Evolutionary conservation across 139 green algal species (phyloP).

Genomic region (Coelastrella sp.): DNA sequence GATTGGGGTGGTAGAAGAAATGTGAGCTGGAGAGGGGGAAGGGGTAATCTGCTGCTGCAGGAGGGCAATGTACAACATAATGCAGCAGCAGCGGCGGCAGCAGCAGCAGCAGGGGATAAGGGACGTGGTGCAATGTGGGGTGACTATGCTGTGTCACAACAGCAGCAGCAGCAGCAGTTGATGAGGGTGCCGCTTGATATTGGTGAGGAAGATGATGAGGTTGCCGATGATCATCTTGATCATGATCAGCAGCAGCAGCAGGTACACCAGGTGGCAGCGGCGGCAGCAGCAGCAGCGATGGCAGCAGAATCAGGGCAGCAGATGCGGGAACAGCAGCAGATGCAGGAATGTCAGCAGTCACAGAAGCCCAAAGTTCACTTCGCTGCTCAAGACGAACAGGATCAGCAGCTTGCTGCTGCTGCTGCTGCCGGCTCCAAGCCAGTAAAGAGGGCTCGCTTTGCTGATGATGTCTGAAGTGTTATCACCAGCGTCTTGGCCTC

Average conservation of each 20-base stretch:
- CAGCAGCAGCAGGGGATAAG: constrained; percentile 21
- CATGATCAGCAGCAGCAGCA: constrained; percentile 16
- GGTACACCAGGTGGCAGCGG: neutral
- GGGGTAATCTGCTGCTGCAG: no score
- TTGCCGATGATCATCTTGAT: no score
- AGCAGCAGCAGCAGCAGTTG: constrained; percentile 33
- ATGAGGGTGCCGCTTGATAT: no score
- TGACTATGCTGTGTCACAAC: neutral
- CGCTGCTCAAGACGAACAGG: no score
- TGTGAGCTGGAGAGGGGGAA: no score
- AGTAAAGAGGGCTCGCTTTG: constrained; percentile 19
- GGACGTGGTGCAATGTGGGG: neutral
- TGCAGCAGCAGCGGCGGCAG: neutral
- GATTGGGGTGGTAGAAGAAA: neutral
- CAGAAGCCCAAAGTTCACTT: no score
- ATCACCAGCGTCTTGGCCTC: neutral
- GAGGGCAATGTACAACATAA: no score
- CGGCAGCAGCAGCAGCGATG: neutral
- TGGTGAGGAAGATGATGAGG: no score
- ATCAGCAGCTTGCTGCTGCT: neutral
- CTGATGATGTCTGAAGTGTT: constrained; percentile 26
- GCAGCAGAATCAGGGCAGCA: neutral
- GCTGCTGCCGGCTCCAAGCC: neutral
- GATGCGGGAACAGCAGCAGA: neutral
- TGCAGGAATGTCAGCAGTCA: no score